Percentiles rank a stretch among this genome's conserved stretches.
These are phyloP conservation scores for Colletotrichum ledebouriae DNA, from an alignment of 2,329 filamentous ascomycete species.

Conservation along the genomic window DNA sequence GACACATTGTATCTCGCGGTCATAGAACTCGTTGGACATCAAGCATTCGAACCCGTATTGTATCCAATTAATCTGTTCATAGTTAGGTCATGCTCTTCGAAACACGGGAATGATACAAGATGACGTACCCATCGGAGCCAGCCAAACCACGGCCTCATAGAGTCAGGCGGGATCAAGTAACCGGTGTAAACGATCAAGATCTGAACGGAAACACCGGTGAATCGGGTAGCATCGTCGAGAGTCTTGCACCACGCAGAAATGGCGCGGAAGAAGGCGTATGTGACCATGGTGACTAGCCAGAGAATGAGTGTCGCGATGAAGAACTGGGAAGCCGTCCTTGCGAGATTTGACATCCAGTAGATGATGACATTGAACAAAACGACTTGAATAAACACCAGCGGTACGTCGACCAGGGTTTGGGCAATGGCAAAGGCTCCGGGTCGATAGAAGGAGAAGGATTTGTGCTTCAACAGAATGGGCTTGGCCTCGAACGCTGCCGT, in stretches of 20 bases:
- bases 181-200: constrained; percentile 49
- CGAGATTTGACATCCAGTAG: constrained; percentile 71
- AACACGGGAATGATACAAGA: too few relatives aligned
- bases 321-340: constrained; percentile 70
- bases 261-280: constrained; percentile 66
- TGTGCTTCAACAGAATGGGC: constrained; percentile 78
- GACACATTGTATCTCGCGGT: constrained; percentile 66
- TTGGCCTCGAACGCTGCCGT: constrained; percentile 72
- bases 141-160: constrained; percentile 59
- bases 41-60: constrained; percentile 77
- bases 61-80: constrained; percentile 56
- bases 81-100: too few relatives aligned
- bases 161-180: constrained; percentile 66
- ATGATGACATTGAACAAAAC: constrained; percentile 71
- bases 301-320: constrained; percentile 71
- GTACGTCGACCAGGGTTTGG: constrained; percentile 58
- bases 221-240: constrained; percentile 58
- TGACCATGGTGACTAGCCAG: constrained; percentile 66
- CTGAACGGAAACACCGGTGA: constrained; percentile 48
- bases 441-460: constrained; percentile 77
- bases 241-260: constrained; percentile 63
- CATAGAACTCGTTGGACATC: constrained; percentile 73
- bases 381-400: constrained; percentile 69
- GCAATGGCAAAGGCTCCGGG: constrained; percentile 68
- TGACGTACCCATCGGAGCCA: constrained; percentile 65